Evolutionary conservation across 768 basidiomycete species (phyloP), one percentile per base, ranked within the genome.

Genomic region (Leccinum subgranulosum): DNA sequence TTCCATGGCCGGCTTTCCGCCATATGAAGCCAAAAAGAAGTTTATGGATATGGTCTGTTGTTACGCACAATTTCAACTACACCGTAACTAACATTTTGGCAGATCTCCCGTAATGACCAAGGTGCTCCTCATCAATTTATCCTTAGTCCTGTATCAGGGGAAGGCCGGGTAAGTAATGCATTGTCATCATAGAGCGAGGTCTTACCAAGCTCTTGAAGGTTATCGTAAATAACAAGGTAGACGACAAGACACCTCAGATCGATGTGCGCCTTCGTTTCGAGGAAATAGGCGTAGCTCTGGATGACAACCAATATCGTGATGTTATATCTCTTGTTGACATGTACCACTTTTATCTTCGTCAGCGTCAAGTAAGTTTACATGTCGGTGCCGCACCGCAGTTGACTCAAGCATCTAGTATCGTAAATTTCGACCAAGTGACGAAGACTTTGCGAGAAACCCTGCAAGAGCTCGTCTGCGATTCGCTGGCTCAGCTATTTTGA

Each of bases 301-400:
- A 99, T 69, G 86, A 93, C 60, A 84, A 94, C 63, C 97, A 99
- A 73, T 99, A 98, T 69, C 84, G 92, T 53, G 94, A 98, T 71
- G 84, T 83, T 23, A 92, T 98, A 57, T 95, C 92, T 21, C 81
- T 98, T 47, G 79, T 94, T 58, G 95, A 98, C 71, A 94, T 98
- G 83, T 97, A 96, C 73, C 96, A 98, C 70, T 88, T 98, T 59
- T 97, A 96, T 73, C 81, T 87, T 48, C 85, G 97, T 53, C 86
- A 86, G 64, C 84, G 84, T 60, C 88, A 90, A 79, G 90, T 90
- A 68, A 67, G 73, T 65, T 27, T 45, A 46, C 48, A 19, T 34
- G 29, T 57, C 23, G 19, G 57, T 19, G 8, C 28, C 56, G 31
- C 17, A 27, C 15, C 34, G 29, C 50, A 51, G 21, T 41, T 50